These are phyloP conservation scores for Termitomyces sp. DNA, from an alignment of 768 basidiomycete species.

Conservation along the genomic window DNA sequence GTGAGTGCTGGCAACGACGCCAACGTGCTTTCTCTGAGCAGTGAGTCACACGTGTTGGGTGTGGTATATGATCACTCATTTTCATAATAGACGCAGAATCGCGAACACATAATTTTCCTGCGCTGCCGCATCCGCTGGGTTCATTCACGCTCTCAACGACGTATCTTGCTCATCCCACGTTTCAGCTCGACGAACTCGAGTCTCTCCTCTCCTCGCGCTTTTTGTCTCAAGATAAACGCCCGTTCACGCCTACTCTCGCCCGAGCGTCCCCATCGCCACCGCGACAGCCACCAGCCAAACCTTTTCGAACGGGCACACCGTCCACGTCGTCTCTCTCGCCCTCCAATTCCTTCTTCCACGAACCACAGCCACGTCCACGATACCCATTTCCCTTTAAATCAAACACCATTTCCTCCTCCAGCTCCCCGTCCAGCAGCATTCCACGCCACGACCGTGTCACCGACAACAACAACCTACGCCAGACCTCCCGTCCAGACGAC, in stretches of 20 bases:
- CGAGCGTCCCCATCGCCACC: slow-evolving; percentile 26
- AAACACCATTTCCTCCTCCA: slow-evolving; percentile 16
- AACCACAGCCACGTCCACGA: slow-evolving; percentile 4
- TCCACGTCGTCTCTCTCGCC: slow-evolving; percentile 12
- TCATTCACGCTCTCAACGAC: slow-evolving; percentile 52
- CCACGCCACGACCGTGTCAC: too few species aligned
- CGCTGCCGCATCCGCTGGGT: slow-evolving; percentile 65
- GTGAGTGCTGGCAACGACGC: slow-evolving; percentile 29
- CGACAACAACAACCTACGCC: too few species aligned
- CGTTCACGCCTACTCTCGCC: slow-evolving; percentile 66
- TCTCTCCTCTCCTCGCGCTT: slow-evolving; percentile 70
- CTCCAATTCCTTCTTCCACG: too few species aligned
- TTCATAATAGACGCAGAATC: slow-evolving; percentile 40
- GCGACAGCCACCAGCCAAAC: too few species aligned
- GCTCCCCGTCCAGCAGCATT: too few species aligned
- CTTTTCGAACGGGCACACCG: not conserved
- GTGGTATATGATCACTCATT: too few species aligned
- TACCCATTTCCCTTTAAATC: slow-evolving; percentile 24
- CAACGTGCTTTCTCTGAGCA: slow-evolving; percentile 13
- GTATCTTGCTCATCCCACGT: slow-evolving; percentile 7
- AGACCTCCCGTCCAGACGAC: too few species aligned
- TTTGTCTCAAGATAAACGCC: slow-evolving; percentile 59
- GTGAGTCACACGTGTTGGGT: slow-evolving; percentile 8
- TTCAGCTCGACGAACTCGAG: slow-evolving; percentile 45
- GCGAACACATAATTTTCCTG: slow-evolving; percentile 53